Conservation (phyloP, 257 asterid species). For the Scutellaria barbata region DNA sequence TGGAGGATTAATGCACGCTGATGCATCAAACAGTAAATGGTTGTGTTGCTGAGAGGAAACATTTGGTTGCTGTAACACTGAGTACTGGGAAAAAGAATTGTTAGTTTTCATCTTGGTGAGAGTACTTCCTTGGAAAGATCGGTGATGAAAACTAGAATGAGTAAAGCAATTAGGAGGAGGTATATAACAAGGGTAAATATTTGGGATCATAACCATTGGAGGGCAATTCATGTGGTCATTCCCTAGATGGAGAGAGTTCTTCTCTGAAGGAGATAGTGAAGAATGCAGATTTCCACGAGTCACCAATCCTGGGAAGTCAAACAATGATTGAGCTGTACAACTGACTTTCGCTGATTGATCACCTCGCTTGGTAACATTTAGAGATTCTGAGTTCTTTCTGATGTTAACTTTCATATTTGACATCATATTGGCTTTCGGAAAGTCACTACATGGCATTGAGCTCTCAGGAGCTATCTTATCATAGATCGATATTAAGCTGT, state of each 20-base stretch:
- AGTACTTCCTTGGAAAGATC: conserved; percentile 22
- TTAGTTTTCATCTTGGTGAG: conserved; percentile 27
- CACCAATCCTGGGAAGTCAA: conserved; percentile 14
- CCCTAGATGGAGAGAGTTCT: conserved; percentile 23
- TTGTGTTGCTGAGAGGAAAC: conserved; percentile 30
- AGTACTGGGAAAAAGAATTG: conserved; percentile 31
- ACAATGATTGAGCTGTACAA: conserved; percentile 17
- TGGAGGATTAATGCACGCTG: neutral
- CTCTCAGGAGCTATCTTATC: conserved; percentile 35
- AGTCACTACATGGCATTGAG: conserved; percentile 22
- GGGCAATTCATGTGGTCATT: conserved; percentile 27
- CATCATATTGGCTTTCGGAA: conserved; percentile 21
- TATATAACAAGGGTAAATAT: neutral
- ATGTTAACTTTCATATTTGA: conserved; percentile 25
- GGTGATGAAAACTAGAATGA: conserved; percentile 29
- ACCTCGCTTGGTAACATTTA: conserved; percentile 1
- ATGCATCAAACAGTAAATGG: neutral
- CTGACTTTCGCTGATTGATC: conserved; percentile 12
- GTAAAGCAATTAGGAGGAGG: conserved; percentile 35
- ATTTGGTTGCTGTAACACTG: conserved; percentile 44
- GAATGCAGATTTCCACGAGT: conserved; percentile 31
- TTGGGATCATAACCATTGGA: conserved; percentile 30
- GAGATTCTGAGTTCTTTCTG: conserved; percentile 27
- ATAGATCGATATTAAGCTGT: conserved; percentile 41
- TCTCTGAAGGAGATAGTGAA: conserved; percentile 27